Base-by-base conservation (phyloP, 139 green algal genomes). In the Asterochloris sp. region DNA sequence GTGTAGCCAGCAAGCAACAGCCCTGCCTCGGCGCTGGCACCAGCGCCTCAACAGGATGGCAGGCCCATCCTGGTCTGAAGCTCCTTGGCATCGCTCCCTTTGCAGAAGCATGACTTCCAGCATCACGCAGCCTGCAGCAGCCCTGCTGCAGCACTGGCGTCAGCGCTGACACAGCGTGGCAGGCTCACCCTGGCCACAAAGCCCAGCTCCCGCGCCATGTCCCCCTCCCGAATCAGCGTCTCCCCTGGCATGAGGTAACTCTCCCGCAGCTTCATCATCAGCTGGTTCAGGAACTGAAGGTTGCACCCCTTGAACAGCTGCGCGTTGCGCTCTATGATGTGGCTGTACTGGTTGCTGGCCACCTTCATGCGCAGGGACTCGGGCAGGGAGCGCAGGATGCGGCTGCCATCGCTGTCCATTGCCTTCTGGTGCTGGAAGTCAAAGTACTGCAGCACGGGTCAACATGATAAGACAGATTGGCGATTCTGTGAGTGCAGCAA, bases 241-340 rank as follows among this genome's bases (percentile, higher is more conserved):
- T 89, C 85, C 16, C 82, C 82, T 4, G 85, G 85, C 85, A 89
- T 89, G 16, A 89, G 82, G 85, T 87, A 89, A 29, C 66, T 79
- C 71, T 82, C 80, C 68, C 81, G 27, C 78, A 87, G 77, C 61
- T 81, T 79, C 28, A 87, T 38, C 76, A 87, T 83, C 29, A 87
- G 75, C 38, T 77, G 62, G 54, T 81, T 82, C 74, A 88, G 82
- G 76, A 88, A 88, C 81, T 86, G 82, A 17, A 69, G 60, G 61
- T 85, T 88, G 84, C 84, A 88, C 54, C 84, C 80, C n/a, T 69
- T 82, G 80, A 88, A 86, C 62, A 83, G 80, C 38, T 77, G 47
- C 15, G 60, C 74, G 76, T 86, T 86, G 75, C 68, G 76, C 61
- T 85, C 62, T 6, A 88, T 80, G 28, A 86, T 64, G 19, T 74